phyloP scores from a whole-genome alignment of 2,329 filamentous ascomycete genomes.

The Aurifilum marmelostoma region DNA sequence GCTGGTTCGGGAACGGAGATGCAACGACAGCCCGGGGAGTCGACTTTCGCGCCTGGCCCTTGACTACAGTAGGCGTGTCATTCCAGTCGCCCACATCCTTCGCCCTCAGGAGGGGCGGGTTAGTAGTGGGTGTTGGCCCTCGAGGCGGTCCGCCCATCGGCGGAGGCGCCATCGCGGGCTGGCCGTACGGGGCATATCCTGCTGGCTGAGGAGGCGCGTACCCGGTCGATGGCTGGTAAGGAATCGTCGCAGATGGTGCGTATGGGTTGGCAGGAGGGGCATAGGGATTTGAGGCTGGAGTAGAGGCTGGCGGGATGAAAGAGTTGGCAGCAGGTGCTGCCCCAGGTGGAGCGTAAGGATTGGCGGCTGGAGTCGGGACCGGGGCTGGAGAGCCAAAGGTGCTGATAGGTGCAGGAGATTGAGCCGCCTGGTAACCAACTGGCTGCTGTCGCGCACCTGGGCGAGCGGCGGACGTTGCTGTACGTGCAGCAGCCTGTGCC shows the following conservation, averaged over 20 bases:
- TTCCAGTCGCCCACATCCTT: conserved; percentile 87
- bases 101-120: conserved; percentile 68
- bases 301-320: conserved; percentile 36
- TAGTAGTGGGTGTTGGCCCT: conserved; percentile 67
- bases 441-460: conserved; percentile 39
- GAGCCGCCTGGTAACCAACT: conserved; percentile 54
- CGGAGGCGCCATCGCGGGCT: conserved; percentile 36
- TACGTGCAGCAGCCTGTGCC: conserved; percentile 43
- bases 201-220: conserved; percentile 40
- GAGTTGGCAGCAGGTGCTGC: conserved; percentile 33
- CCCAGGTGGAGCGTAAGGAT: conserved; percentile 26
- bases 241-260: conserved; percentile 34
- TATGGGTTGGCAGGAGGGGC: conserved; percentile 38
- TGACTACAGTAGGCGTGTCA: conserved; percentile 84
- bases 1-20: conserved; percentile 76
- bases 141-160: conserved; percentile 49
- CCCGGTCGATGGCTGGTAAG: conserved; percentile 31
- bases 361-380: conserved; percentile 7
- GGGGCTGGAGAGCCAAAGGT: conserved; percentile 39
- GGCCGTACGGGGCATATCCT: conserved; percentile 40
- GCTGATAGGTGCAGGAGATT: conserved; percentile 40
- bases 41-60: conserved; percentile 71
- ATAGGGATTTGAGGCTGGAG: conserved; percentile 40
- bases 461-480: conserved; percentile 36
- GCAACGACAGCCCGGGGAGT: conserved; percentile 75